Percentiles rank a stretch among this genome's conserved stretches.
Conservation (phyloP, 805 yeast genomes). For the Suhomyces prunicola region DNA sequence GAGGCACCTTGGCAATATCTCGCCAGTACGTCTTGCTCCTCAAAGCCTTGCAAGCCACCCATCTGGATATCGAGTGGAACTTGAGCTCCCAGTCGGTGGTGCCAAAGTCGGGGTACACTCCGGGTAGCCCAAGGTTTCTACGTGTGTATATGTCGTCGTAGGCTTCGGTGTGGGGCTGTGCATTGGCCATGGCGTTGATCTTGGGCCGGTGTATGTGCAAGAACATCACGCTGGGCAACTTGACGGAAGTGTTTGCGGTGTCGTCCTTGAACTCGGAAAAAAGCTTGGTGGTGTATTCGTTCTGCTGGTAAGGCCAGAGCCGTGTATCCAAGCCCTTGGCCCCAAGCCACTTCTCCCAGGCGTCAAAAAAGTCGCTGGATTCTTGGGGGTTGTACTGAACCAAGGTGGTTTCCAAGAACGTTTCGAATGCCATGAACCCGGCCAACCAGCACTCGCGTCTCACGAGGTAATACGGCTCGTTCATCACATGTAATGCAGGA, state of each 20-base stretch:
- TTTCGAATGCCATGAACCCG: slow-evolving; percentile 3
- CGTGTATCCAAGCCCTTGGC: slow-evolving; percentile 24
- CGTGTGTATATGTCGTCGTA: slow-evolving; percentile 17
- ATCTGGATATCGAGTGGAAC: slow-evolving; percentile 30
- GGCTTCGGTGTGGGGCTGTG: slow-evolving; percentile 7
- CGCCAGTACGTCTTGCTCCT: slow-evolving; percentile 22
- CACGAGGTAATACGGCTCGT: slow-evolving; percentile 37
- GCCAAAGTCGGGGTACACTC: slow-evolving; percentile 14
- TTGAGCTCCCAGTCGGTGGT: slow-evolving; percentile 33
- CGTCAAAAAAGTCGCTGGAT: slow-evolving; percentile 13
- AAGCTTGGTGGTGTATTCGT: slow-evolving; percentile 23
- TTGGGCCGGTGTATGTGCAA: slow-evolving; percentile 34
- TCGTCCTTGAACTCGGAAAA: slow-evolving; percentile 16
- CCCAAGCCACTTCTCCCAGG: slow-evolving; percentile 27
- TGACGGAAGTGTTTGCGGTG: neutral
- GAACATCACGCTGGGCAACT: slow-evolving; percentile 24
- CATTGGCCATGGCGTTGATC: slow-evolving; percentile 26
- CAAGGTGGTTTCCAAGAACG: slow-evolving; percentile 23
- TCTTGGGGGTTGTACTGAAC: slow-evolving; percentile 31
- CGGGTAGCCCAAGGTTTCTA: slow-evolving; percentile 24
- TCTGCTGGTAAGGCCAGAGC: slow-evolving; percentile 28
- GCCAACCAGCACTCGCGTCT: slow-evolving; percentile 11
- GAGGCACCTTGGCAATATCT: slow-evolving; percentile 11
- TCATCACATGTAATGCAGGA: slow-evolving; percentile 39
- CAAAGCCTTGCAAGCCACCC: slow-evolving; percentile 29